Evolutionary conservation across 345 rosid genomes (phyloP), one percentile per base, ranked within the genome.

Genomic region (Pelargonium nanum): DNA sequence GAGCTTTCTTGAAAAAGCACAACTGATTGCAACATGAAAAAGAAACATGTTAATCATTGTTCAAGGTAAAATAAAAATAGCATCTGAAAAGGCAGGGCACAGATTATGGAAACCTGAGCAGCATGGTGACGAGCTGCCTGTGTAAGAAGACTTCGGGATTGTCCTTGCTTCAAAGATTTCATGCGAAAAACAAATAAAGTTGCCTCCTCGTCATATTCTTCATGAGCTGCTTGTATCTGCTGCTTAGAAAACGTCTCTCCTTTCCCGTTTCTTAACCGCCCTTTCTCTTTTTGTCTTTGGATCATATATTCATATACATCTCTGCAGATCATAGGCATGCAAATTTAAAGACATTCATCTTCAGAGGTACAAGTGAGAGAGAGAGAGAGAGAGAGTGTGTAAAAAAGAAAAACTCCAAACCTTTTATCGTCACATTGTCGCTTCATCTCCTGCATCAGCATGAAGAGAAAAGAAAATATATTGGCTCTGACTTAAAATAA

Each of bases 101-200:
- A 34, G 64, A 61, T 68, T 51, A 57, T 69, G n/a, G 69, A 19
- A 59, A 94, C 99, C 99, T 94, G 99, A 74, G 99, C 92, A 65
- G 99, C 93, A 76, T 94, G 96, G 75, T 94, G 99, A 24, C 95
- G 80, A 60, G 95, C 96, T 64, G 96, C 97, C 76, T 94, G 99
- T 10, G 97, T 94, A 53, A 94, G 84, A 68, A 94, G 95, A 78
- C 99, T 89, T 63, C 95, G 84, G 48, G 91, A 84, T 73, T 94
- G 99, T 56, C 95, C 96, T 79, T 88, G 91, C 75, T 94, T 90
- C 67, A 94, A 70, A 55, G 99, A 94, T 71, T 88, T 90, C 69
- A 86, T 71, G 50, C 99, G 90, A 64, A 94, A 94, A 65, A 90
- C 77, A 72, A 91, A 90, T 64, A 88, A 70, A 62, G 95, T 88